A percentile compares a stretch with the other conserved stretches of the same genome.
Evolutionary conservation across 495 filamentous ascomycete genomes (phyloP).

Genomic region (Jackrogersella minutella): DNA sequence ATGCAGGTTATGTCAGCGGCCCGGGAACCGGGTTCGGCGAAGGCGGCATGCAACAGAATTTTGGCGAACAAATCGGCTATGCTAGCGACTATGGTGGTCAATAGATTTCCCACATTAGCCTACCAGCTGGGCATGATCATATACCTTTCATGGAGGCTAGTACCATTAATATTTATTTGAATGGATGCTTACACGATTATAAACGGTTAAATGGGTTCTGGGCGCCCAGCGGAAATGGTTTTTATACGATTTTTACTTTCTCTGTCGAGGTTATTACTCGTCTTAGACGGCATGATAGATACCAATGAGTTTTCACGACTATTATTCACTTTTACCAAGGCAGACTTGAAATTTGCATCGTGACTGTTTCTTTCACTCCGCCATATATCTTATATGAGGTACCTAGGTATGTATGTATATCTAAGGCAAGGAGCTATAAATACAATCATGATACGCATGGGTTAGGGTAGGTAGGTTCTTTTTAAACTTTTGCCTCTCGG

Average conservation of each 20-base stretch:
- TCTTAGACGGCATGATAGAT: conserved; percentile 46
- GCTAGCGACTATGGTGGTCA: conserved; percentile 61
- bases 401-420: background rate
- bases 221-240: conserved; percentile 26
- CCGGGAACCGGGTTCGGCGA: conserved; percentile 60
- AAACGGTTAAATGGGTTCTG: conserved; percentile 7
- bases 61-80: conserved; percentile 59
- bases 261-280: conserved; percentile 18
- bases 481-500: background rate
- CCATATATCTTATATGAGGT: background rate
- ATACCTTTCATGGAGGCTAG: no score
- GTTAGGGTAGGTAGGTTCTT: background rate
- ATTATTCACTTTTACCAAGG: background rate
- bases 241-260: conserved; percentile 27
- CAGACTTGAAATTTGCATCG: background rate
- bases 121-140: no score
- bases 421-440: no score
- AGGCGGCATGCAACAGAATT: conserved; percentile 57
- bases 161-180: conserved; percentile 13
- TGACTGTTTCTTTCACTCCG: background rate
- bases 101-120: no score
- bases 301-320: conserved; percentile 42
- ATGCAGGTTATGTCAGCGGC: conserved; percentile 64
- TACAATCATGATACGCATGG: no score
- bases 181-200: conserved; percentile 13